These are phyloP conservation scores for Luffa acutangula DNA, from an alignment of 306 rosid species.

Conservation along the genomic window DNA sequence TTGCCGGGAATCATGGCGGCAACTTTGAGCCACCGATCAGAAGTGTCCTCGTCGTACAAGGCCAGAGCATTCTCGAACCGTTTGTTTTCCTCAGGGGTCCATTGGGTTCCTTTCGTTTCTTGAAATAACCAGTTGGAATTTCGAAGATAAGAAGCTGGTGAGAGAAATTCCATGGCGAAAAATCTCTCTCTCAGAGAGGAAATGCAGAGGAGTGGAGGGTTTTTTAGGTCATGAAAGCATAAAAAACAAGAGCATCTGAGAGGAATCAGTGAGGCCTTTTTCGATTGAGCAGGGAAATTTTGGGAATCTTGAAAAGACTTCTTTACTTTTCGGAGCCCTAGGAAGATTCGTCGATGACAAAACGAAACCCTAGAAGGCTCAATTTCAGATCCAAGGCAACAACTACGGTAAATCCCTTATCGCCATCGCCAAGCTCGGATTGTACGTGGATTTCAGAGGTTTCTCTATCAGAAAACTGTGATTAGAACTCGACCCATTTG, in stretches of 20 bases:
- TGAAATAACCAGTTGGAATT: conserved; percentile 72
- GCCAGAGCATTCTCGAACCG: conserved; percentile 81
- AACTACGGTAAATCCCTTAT: neutral
- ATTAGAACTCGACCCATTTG: neutral
- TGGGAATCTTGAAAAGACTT: conserved; percentile 23
- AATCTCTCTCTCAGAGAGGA: neutral
- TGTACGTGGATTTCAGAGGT: neutral
- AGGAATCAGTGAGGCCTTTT: neutral
- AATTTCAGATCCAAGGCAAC: neutral
- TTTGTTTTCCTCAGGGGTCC: conserved; percentile 82
- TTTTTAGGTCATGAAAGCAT: neutral
- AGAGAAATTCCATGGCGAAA: conserved; percentile 30
- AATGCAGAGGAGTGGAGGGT: neutral
- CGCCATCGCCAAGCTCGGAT: neutral
- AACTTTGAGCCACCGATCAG: conserved; percentile 71
- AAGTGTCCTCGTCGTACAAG: conserved; percentile 51
- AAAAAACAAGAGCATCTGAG: neutral
- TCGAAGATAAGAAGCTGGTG: conserved; percentile 54
- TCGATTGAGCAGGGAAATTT: conserved; percentile 10
- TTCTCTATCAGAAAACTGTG: neutral
- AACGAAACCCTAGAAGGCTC: conserved; percentile 5
- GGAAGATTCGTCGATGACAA: conserved; percentile 6
- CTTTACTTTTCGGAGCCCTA: neutral
- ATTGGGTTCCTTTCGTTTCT: conserved; percentile 54
- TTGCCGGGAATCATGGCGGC: conserved; percentile 78